Evolutionary conservation across 1,139 yeast species (phyloP), one percentile per base, ranked within the genome.

Genomic region (Candida labiduridarum): DNA sequence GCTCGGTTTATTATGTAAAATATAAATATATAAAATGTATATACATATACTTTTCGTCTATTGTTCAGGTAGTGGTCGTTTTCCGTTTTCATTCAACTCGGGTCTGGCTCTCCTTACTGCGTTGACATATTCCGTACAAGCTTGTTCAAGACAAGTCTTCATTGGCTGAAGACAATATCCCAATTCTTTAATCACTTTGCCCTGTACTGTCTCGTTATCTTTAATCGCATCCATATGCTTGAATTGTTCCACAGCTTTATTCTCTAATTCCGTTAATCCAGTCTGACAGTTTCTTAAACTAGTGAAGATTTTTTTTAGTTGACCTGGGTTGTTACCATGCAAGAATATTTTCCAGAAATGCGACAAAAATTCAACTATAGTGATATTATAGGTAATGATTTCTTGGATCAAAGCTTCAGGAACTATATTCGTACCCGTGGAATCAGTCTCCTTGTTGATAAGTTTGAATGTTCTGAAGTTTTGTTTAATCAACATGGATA

Each of bases 401-500:
- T 74, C 76, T 52, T 73, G 76, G 4, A 65, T 58, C 16, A 63
- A 52, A 4, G 54, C 49, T 6, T 61, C 62, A 1, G 75, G 65
- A 3, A 74, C 61, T 14, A 74, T 56, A 45, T 65, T 56, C 49
- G 44, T 54, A 29, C 49, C 51, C 11, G 44, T 41, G 2, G 50
- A 42, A 12, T 43, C 46, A 7, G 42, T 52, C 30, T 49, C 55
- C 46, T 50, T 50, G 38, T 55, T 52, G 8, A 56, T 53, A 34
- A 61, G 52, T 50, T 58, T 65, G 49, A 55, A 67, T 2, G 64
- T 56, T 47, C 67, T 80, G 44, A 83, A 79, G 60, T 85, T 86
- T 48, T 77, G 75, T 59, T 80, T 80, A 15, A 84, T 80, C 25
- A 85, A 72, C 4, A 64, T 65, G 12, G 78, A 71, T 10, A 85